Conservation (phyloP, 805 yeast genomes). For the Scheffersomyces ergatensis region DNA sequence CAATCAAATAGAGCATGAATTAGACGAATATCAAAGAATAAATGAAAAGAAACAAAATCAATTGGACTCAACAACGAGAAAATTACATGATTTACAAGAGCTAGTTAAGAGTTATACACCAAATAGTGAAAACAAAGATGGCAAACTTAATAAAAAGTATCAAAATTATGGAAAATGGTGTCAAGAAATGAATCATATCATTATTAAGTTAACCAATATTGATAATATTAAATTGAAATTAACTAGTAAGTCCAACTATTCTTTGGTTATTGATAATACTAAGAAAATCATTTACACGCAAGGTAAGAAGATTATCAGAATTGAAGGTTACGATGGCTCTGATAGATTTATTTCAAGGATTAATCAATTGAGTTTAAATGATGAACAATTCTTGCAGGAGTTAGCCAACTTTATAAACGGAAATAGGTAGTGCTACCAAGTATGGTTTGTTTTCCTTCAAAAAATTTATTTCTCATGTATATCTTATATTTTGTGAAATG, state of each 20-base stretch:
- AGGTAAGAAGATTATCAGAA: background rate
- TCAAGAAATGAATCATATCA: constrained; percentile 18
- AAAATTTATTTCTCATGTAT: no score
- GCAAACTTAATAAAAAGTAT: background rate
- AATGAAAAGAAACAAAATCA: background rate
- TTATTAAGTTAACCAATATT: constrained; percentile 7
- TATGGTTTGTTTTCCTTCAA: no score
- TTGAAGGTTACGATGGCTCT: background rate
- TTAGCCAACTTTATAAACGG: background rate
- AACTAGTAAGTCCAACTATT: background rate
- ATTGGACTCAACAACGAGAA: background rate
- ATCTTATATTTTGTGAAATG: no score
- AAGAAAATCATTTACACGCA: background rate
- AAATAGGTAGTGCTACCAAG: no score
- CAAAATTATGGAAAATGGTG: constrained; percentile 19
- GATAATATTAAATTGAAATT: constrained; percentile 1
- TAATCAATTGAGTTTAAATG: background rate
- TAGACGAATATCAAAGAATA: background rate
- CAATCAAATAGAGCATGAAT: background rate
- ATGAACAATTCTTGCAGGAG: background rate
- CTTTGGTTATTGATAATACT: background rate
- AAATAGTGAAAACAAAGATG: background rate
- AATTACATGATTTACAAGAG: background rate
- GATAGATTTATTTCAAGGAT: background rate
- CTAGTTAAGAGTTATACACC: background rate